A percentile compares a stretch with the other conserved stretches of the same genome.
These are phyloP conservation scores for Delphinella strobiligena DNA, from an alignment of 2,329 filamentous ascomycete species.

Conservation along the genomic window DNA sequence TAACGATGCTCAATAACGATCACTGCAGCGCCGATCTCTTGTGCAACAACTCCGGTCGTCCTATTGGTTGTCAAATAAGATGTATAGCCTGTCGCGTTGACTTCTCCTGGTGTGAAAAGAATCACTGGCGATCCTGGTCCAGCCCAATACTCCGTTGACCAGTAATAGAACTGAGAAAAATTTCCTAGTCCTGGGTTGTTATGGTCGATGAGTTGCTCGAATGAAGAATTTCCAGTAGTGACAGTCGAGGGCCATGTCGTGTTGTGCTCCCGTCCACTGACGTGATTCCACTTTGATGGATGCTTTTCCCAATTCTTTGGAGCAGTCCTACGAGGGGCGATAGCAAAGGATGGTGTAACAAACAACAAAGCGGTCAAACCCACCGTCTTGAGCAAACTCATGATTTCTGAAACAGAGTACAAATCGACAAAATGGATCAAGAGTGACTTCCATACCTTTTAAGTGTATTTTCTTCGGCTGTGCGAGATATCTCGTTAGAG, in stretches of 20 bases:
- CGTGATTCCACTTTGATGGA: not conserved
- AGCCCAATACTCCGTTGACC: conserved; percentile 38
- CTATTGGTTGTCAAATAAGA: conserved; percentile 40
- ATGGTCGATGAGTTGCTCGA: conserved; percentile 49
- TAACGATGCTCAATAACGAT: conserved; percentile 48
- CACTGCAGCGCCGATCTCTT: conserved; percentile 42
- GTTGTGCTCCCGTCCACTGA: not conserved
- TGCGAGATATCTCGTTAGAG: too few species aligned
- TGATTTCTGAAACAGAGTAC: too few species aligned
- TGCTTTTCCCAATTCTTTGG: not conserved
- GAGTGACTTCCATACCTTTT: too few species aligned
- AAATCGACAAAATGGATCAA: too few species aligned
- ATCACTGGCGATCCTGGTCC: conserved; percentile 43
- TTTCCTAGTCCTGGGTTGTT: conserved; percentile 42
- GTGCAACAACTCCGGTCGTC: conserved; percentile 38
- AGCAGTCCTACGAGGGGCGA: not conserved
- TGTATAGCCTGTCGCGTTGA: conserved; percentile 32
- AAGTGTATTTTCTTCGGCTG: too few species aligned
- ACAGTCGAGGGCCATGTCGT: not conserved
- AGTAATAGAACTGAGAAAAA: conserved; percentile 44
- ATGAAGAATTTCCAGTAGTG: conserved; percentile 22
- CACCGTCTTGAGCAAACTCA: not conserved
- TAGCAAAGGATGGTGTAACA: not conserved
- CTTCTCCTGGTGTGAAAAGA: conserved; percentile 35
- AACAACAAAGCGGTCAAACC: not conserved